A percentile compares a stretch with the other conserved stretches of the same genome.
phyloP scores from a whole-genome alignment of 2,329 filamentous ascomycete genomes.

The Thyridium curvatum region DNA sequence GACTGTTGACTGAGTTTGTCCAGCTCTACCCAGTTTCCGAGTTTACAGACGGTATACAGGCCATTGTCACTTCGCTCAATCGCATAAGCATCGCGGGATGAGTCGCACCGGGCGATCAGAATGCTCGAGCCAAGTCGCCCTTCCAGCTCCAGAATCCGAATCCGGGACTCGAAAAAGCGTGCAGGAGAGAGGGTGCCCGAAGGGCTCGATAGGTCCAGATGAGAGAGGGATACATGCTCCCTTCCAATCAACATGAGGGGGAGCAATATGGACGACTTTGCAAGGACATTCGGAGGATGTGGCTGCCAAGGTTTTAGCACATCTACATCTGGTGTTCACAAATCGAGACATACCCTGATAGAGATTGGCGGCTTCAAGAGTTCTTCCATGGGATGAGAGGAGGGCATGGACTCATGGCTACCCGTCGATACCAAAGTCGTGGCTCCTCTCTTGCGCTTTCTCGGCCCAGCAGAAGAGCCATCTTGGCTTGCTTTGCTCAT shows the following conservation, averaged over 20 bases:
- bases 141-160: slow-evolving; percentile 59
- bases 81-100: slow-evolving; percentile 47
- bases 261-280: slow-evolving; percentile 49
- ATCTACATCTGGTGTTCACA: too few relatives aligned
- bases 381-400: slow-evolving; percentile 34
- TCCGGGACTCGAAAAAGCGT: slow-evolving; percentile 53
- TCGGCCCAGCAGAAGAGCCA: slow-evolving; percentile 17
- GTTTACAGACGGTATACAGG: slow-evolving; percentile 61
- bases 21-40: slow-evolving; percentile 61
- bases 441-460: slow-evolving; percentile 27
- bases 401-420: too few relatives aligned
- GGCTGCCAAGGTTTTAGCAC: slow-evolving; percentile 30
- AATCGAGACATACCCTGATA: slow-evolving; percentile 36
- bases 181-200: slow-evolving; percentile 39
- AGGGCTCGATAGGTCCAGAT: slow-evolving; percentile 49
- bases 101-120: slow-evolving; percentile 55
- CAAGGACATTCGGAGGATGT: slow-evolving; percentile 45
- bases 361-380: slow-evolving; percentile 45
- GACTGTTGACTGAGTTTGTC: slow-evolving; percentile 44
- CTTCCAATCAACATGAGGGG: slow-evolving; percentile 58
- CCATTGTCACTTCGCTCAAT: slow-evolving; percentile 58
- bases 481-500: slow-evolving; percentile 23
- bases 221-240: slow-evolving; percentile 53
- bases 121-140: slow-evolving; percentile 52
- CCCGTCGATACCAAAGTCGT: slow-evolving; percentile 6